Conservation (phyloP, 768 basidiomycete species). For the Termitomyces sp. region DNA sequence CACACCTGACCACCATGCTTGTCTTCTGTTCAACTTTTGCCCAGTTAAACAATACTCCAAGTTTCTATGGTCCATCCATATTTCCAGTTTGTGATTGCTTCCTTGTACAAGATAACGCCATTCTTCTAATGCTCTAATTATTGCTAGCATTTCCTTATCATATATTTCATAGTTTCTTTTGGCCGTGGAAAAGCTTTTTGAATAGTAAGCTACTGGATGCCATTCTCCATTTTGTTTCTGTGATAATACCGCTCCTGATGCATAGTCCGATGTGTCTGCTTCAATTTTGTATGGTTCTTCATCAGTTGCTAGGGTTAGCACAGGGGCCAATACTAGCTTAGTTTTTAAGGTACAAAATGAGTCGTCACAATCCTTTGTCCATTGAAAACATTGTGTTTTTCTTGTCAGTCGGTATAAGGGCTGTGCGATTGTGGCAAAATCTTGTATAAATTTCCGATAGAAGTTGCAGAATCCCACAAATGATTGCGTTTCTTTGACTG, state of each 20-base stretch:
- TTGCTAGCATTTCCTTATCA: slow-evolving; percentile 45
- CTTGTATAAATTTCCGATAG: not conserved
- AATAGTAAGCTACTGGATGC: not conserved
- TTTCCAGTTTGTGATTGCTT: slow-evolving; percentile 15
- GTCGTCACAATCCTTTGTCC: not conserved
- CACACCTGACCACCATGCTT: slow-evolving; percentile 35
- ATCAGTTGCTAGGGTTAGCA: not conserved
- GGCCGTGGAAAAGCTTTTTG: slow-evolving; percentile 8
- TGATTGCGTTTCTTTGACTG: not conserved
- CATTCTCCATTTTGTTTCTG: slow-evolving; percentile 18
- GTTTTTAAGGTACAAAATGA: not conserved
- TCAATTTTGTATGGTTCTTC: not conserved
- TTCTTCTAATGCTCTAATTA: slow-evolving; percentile 26
- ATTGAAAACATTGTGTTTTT: not conserved
- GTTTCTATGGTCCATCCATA: slow-evolving; percentile 34
- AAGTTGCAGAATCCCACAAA: not conserved
- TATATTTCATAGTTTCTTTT: slow-evolving; percentile 31
- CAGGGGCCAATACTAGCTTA: not conserved
- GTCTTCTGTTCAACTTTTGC: slow-evolving; percentile 31
- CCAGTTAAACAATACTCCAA: slow-evolving; percentile 36
- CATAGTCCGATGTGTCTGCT: not conserved
- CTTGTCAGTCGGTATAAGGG: not conserved
- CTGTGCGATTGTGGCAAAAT: not conserved
- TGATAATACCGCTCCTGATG: not conserved
- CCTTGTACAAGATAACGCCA: slow-evolving; percentile 23